Base-by-base conservation (phyloP, 2,329 filamentous ascomycete genomes). In the Apiospora malaysiana region DNA sequence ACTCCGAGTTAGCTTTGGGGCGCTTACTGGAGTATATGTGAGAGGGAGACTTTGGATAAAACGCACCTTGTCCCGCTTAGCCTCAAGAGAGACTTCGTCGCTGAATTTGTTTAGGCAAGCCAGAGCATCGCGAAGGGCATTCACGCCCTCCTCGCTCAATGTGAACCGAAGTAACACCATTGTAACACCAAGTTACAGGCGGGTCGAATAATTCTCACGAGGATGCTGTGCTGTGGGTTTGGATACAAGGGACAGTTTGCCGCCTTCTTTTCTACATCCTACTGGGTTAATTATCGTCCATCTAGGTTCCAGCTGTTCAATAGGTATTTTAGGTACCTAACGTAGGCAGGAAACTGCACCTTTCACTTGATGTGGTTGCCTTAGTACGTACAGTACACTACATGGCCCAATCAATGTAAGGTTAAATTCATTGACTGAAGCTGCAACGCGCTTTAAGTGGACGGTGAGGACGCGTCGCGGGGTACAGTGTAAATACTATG, bases 31-130 rank as follows among this genome's bases (percentile, higher is more conserved):
- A 18, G 27, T n/a, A 65, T 37, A 37, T 27, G 51, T 18, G 40
- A 21, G 42, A 66, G 43, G 37, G 12, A 79, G 59, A 70, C 69
- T 68, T 70, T 72, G 45, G 73, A 71, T 37, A 45, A 27, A 9
- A 74, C 79, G 69, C 81, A 92, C 92, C 79, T 88, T 89, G 76
- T 94, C 91, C 73, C 86, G 88, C 75, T 88, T 87, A 45, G 92
- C 91, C 80, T 95, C 93, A 51, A 95, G 85, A 37, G 90, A 92
- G 25, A 95, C 92, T 65, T 92, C 89, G 75, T 95, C 93, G 79
- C 91, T 93, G 83, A 95, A 95, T 80, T 94, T 94, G 77, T 89
- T 88, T 37, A 95, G 86, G 79, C 93, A 95, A 27, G 90, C 85
- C 70, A 95, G 87, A 32, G 90, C 87, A 80, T 95, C 93, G 76